Percentiles rank a stretch among this genome's conserved stretches.
Evolutionary conservation across 805 yeast genomes (phyloP).

Genomic region (Ogataea ramenticola): DNA sequence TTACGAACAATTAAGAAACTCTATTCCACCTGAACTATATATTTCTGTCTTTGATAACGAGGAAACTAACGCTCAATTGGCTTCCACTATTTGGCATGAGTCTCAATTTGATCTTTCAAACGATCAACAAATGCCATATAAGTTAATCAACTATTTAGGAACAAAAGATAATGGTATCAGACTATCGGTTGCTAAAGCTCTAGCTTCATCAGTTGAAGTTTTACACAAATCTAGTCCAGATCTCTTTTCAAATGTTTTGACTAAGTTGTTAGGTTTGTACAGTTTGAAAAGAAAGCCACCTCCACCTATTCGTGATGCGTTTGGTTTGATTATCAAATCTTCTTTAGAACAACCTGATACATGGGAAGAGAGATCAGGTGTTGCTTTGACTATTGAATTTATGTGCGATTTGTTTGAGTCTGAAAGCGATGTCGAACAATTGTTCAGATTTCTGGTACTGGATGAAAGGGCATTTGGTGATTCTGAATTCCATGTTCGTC

Average conservation of each 20-base stretch:
- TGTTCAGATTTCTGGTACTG: slow-evolving; percentile 56
- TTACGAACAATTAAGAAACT: slow-evolving; percentile 22
- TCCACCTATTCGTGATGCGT: slow-evolving; percentile 68
- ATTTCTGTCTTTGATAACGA: slow-evolving; percentile 73
- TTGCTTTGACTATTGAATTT: slow-evolving; percentile 59
- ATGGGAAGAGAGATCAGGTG: slow-evolving; percentile 83
- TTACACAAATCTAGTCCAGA: slow-evolving; percentile 11
- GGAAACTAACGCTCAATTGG: slow-evolving; percentile 51
- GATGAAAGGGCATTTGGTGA: slow-evolving; percentile 68
- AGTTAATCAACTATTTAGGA: slow-evolving; percentile 44
- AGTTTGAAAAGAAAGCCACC: slow-evolving; percentile 61
- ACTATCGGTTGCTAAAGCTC: slow-evolving; percentile 62
- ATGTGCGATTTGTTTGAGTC: slow-evolving; percentile 41
- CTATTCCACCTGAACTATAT: slow-evolving; percentile 59
- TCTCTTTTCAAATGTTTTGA: slow-evolving; percentile 29
- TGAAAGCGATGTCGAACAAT: slow-evolving; percentile 35
- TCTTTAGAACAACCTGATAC: slow-evolving; percentile 58
- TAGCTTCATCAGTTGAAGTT: slow-evolving; percentile 47
- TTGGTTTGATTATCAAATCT: slow-evolving; percentile 66
- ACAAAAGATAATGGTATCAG: slow-evolving; percentile 61
- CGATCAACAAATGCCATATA: slow-evolving; percentile 33
- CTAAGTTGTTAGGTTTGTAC: slow-evolving; percentile 48
- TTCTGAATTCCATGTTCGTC: slow-evolving; percentile 61
- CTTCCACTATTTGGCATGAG: slow-evolving; percentile 82
- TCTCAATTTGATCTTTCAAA: slow-evolving; percentile 43